phyloP scores from a whole-genome alignment of 139 green algal species.

The Chlorella sp. region DNA sequence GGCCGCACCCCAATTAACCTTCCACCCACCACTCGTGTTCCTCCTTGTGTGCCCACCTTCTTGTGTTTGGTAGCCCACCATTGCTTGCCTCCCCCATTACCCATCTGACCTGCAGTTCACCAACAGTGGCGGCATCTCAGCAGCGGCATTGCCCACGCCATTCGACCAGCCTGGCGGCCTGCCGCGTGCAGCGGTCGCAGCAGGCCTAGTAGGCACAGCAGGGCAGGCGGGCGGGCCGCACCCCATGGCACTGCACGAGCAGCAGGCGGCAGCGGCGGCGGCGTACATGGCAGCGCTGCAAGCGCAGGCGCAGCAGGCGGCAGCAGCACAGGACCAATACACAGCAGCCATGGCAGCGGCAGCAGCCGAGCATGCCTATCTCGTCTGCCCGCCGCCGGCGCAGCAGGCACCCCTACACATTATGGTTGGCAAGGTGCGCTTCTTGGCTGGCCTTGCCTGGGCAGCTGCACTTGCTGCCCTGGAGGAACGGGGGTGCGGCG shows the following conservation, averaged over 20 bases:
- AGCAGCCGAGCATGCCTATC: background rate
- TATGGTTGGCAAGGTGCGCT: conserved; percentile 12
- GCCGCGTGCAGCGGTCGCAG: background rate
- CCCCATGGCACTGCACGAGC: background rate
- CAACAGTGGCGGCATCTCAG: conserved; percentile 3
- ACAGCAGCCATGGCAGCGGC: background rate
- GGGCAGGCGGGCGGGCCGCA: background rate
- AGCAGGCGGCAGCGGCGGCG: background rate
- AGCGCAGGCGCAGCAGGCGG: background rate
- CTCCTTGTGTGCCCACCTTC: no score
- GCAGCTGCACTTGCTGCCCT: no score
- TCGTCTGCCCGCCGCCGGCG: background rate
- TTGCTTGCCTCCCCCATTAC: no score
- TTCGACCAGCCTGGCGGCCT: conserved; percentile 29
- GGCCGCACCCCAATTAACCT: no score
- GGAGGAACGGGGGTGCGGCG: no score
- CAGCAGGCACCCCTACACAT: conserved; percentile 26
- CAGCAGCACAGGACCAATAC: background rate
- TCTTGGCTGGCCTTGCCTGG: no score
- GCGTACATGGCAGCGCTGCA: background rate
- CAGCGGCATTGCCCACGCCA: conserved; percentile 27
- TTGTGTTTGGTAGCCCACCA: no score
- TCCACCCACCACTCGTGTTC: no score
- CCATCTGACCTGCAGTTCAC: background rate
- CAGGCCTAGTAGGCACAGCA: background rate